Base-by-base conservation (phyloP, 805 yeast genomes). In the Nakazawaea populi region DNA sequence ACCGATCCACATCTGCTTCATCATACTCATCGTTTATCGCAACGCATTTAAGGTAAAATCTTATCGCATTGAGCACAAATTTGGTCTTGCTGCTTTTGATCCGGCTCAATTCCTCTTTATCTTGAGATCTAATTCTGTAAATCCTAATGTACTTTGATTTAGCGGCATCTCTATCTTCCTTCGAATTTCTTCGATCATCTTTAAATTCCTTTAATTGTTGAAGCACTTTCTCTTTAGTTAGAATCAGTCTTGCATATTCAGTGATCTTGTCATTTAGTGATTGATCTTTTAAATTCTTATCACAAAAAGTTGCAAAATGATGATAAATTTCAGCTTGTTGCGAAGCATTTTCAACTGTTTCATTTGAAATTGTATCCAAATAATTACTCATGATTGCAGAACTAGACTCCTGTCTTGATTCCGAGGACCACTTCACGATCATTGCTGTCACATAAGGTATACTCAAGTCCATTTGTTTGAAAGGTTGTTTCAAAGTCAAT, bases 271-370 rank as follows among this genome's bases (percentile, higher is more conserved):
- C 76, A 41, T 67, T 71, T 18, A 75, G 60, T 2, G 68, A 65
- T 5, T 73, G 61, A 4, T 77, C 72, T 54, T 76, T 74, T 31
- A 77, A 65, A 58, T 87, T 91, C 6, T 70, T 66, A 57, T 85
- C 86, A 61, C 96, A 87, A 60, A 90, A 90, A 32, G 74, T 70
- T 0, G 91, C 97, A 57, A 86, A 74, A 2, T 74, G 70, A 54
- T 79, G 84, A 59, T 64, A 85, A 5, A 83, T 75, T 36, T 69
- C 64, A 0, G 83, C 79, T 41, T 66, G 60, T 34, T 66, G 67
- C 1, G 60, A 59, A 11, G 47, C 52, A 4, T 61, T 59, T 4
- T 52, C 29, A 5, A 57, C 55, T 1, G 55, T 46, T 4, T 63
- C 68, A n/a, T 76, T 73, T 1, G 80, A 75, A n/a, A 51, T 46